Base-by-base conservation (phyloP, 2,329 filamentous ascomycete genomes). In the Exophiala dermatitidis region DNA sequence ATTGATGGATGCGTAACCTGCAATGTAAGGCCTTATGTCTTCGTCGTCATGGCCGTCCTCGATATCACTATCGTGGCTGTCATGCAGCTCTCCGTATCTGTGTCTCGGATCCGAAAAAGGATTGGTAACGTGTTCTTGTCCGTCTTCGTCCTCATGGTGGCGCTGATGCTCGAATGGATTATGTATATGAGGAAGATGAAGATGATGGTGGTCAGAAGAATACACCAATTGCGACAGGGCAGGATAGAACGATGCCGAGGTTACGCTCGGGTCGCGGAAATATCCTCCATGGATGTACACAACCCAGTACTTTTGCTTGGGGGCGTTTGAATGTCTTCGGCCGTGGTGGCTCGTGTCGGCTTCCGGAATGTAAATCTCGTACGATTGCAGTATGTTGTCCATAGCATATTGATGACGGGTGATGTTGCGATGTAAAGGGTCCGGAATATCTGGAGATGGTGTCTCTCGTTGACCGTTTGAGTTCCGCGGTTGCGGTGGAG, bases 281-380 rank as follows among this genome's bases (percentile, higher is more conserved):
- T 73, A 74, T 50, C 74, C 74, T 41, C 74, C 74, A 60, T 77
- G 74, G 53, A 77, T 72, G 56, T 71, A 74, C 50, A 63, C 31
- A 31, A 63, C 40, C 60, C 62, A 63, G 40, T 54, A 60, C 37
- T 49, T 53, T 3, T 46, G 38, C 37, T 49, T 53, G 2, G 43
- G 38, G 7, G 29, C 46, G 3, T 46, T 47, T 26, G 48, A 30
- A 36, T 51, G 19, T 19, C 19, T 19, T 19, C 19, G 45, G 43
- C 42, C 33, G 33, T 34, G 49, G 29, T 48, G 52, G 6, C 30
- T 53, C 3, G 31, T 28, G 19, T 51, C 47, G 40, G 32, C 28
- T 34, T 55, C 47, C 5, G 57, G 57, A 12, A 59, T 45, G 19
- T 59, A 60, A 32, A 63, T 19, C 30, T 63, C 62, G 43, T 63